Base-by-base conservation (phyloP, 1,284 basidiomycete genomes). In the Boletus smithii region DNA sequence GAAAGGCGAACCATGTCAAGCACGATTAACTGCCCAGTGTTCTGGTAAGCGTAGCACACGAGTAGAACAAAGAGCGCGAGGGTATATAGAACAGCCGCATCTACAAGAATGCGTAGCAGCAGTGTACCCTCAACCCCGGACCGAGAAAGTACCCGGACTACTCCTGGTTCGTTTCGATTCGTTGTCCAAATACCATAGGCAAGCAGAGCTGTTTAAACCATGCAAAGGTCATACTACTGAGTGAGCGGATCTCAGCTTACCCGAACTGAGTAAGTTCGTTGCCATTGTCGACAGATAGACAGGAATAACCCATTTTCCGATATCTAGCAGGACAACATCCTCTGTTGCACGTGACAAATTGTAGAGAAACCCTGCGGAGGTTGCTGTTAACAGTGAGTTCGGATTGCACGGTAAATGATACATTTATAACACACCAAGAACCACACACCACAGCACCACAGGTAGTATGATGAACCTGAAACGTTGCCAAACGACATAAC, bases 1-100 rank as follows among this genome's bases (percentile, higher is more conserved):
- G 32, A 5, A 36, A 50, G 8, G 23, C 58, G 20, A 36, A 65
- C 59, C 58, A 62, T 61, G 32, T 61, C 59, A 8, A 61, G 29
- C 27, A 61, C 20, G 32, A 61, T 51, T 8, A 50, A 42, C 23
- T 53, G 41, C 4, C 42, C 51, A 3, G 33, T 35, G 22, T 31
- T 59, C n/a, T 42, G 23, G 23, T n/a, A 49, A 16, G 43, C 42
- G 14, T 51, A 51, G 26, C 49, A 63, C 4, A 48, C 8, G 18
- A 61, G 44, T n/a, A 56, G 46, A 23, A 47, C 14, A 26, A 56
- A 14, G 13, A 63, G 53, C 5, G 56, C 27, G 22, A 55, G 22
- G 10, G 53, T 46, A 34, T 61, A 61, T 16, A 61, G 8, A 32
- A 45, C 36, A 0, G 49, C 48, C 1, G 60, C 47, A 16, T 61